phyloP scores from a whole-genome alignment of 2,329 filamentous ascomycete genomes.

The Cucurbitaria berberidis region DNA sequence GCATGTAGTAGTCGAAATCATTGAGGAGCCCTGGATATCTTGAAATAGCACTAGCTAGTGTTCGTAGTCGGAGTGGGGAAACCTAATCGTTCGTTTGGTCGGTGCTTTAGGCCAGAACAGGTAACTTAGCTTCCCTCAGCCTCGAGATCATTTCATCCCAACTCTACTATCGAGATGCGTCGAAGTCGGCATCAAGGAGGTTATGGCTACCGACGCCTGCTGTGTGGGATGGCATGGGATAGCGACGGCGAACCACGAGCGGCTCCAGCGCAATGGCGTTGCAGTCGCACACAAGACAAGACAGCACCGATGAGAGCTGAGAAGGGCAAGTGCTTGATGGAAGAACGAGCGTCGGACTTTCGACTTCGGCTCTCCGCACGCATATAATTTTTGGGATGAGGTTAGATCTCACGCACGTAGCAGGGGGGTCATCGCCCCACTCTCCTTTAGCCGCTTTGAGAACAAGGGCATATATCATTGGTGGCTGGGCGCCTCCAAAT shows the following conservation, averaged over 20 bases:
- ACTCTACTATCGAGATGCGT: background rate
- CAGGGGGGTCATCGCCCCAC: constrained; percentile 10
- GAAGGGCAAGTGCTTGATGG: constrained; percentile 3
- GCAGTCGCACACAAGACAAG: constrained; percentile 2
- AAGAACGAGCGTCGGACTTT: constrained; percentile 19
- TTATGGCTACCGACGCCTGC: constrained; percentile 13
- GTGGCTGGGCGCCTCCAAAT: constrained; percentile 16
- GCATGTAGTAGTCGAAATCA: background rate
- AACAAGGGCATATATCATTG: constrained; percentile 15
- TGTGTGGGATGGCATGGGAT: background rate
- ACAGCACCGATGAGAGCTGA: constrained; percentile 4
- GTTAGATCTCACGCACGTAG: constrained; percentile 4
- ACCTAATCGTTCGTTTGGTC: too few species aligned
- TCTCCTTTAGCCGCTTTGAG: constrained; percentile 1
- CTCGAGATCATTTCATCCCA: background rate
- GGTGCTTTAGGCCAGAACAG: background rate
- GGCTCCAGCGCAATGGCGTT: constrained; percentile 12
- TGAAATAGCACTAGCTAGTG: background rate
- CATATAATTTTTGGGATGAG: constrained; percentile 10
- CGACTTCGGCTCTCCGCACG: constrained; percentile 35
- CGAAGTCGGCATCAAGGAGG: constrained; percentile 16
- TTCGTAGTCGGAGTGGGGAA: too few species aligned
- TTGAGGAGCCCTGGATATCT: background rate
- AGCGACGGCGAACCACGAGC: constrained; percentile 5
- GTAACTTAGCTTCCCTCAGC: background rate